These are phyloP conservation scores for Corylus avellana DNA, from an alignment of 306 rosid genomes.

Conservation along the genomic window DNA sequence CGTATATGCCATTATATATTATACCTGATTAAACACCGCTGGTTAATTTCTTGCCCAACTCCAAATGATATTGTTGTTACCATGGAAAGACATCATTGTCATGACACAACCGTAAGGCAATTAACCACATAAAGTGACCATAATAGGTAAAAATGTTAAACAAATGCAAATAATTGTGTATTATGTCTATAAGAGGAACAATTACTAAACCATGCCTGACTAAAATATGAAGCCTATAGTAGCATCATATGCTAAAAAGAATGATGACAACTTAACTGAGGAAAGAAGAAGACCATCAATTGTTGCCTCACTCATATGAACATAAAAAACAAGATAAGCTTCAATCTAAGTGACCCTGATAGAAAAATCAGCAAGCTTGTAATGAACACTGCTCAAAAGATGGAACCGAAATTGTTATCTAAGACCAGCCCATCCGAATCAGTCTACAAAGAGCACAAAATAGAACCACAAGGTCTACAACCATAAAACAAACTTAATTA, in stretches of 20 bases:
- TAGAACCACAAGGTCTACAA: not conserved
- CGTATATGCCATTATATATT: not conserved
- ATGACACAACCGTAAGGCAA: not conserved
- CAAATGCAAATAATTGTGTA: not conserved
- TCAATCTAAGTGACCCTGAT: not conserved
- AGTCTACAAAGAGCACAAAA: slow-evolving; percentile 1
- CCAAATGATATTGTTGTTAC: not conserved
- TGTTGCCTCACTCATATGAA: not conserved
- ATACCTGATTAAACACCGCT: not conserved
- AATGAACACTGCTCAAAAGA: slow-evolving; percentile 3
- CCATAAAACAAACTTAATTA: not conserved
- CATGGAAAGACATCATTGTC: not conserved
- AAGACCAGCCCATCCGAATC: not conserved
- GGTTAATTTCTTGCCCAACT: not conserved
- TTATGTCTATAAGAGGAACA: not conserved
- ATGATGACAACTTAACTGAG: not conserved
- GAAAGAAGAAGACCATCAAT: not conserved
- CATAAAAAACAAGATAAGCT: not conserved
- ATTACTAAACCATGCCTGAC: not conserved
- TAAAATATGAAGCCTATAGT: not conserved
- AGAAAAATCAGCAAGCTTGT: not conserved
- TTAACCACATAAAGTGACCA: not conserved
- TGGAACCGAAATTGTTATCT: not conserved
- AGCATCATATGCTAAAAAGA: not conserved
- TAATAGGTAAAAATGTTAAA: not conserved